These are phyloP conservation scores for Cladosporium sp. DNA, from an alignment of 2,329 filamentous ascomycete species.

Conservation along the genomic window DNA sequence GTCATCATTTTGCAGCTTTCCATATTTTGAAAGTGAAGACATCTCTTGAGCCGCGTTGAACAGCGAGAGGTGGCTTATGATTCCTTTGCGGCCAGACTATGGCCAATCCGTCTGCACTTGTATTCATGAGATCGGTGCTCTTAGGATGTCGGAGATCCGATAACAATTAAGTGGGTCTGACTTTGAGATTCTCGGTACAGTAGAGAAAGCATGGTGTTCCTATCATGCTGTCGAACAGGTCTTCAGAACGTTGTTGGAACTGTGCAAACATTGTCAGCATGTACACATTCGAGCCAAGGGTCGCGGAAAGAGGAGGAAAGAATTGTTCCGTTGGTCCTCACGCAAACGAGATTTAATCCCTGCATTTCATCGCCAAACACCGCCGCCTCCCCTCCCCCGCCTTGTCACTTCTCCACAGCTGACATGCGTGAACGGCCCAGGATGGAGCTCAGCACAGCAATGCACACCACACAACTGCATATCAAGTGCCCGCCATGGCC, in stretches of 20 bases:
- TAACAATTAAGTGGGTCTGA: background rate
- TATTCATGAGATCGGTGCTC: background rate
- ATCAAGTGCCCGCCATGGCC: constrained; percentile 14
- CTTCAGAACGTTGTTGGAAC: background rate
- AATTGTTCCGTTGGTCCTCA: constrained; percentile 9
- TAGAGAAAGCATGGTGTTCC: background rate
- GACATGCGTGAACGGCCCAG: background rate
- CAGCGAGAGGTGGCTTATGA: background rate
- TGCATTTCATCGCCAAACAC: background rate
- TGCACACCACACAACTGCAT: background rate
- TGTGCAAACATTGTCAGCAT: background rate
- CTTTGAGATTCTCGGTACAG: background rate
- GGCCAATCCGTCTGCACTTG: background rate
- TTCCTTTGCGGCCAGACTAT: background rate
- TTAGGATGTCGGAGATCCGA: background rate
- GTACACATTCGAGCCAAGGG: background rate
- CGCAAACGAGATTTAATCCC: background rate
- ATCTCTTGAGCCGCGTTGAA: background rate
- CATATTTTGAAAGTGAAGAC: background rate
- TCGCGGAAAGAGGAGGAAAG: background rate
- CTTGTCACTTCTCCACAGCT: background rate
- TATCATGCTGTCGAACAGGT: background rate
- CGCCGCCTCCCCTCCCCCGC: constrained; percentile 3
- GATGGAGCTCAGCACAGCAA: background rate
- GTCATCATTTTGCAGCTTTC: background rate